These are phyloP conservation scores for Fusarium sp. DNA, from an alignment of 2,329 filamentous ascomycete species.

Conservation along the genomic window DNA sequence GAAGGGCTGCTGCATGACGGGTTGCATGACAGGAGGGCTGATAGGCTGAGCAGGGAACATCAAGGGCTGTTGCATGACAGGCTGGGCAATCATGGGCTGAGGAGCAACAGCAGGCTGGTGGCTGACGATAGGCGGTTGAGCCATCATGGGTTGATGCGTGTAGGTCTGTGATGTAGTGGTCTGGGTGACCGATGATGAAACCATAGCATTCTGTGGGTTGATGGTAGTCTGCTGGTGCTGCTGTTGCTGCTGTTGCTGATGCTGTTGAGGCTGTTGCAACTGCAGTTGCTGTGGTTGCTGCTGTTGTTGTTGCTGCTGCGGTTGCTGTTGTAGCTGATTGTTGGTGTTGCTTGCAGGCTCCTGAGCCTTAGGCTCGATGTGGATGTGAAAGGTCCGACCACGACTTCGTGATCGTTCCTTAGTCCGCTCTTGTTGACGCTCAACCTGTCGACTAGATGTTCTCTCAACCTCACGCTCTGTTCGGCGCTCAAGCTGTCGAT, in stretches of 20 bases:
- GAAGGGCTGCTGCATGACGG: slow-evolving; percentile 27
- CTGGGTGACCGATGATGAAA: slow-evolving; percentile 22
- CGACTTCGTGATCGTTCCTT: slow-evolving; percentile 40
- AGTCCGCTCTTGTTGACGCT: slow-evolving; percentile 30
- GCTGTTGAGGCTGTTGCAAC: slow-evolving; percentile 22
- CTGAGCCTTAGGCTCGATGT: slow-evolving; percentile 38
- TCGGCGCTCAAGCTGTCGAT: slow-evolving; percentile 25
- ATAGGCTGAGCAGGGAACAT: slow-evolving; percentile 28
- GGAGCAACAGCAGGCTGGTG: slow-evolving; percentile 31
- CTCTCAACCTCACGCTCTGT: slow-evolving; percentile 12
- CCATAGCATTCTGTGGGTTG: slow-evolving; percentile 11
- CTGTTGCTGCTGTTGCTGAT: slow-evolving; percentile 20
- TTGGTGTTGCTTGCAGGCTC: slow-evolving; percentile 12
- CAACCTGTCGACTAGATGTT: slow-evolving; percentile 13
- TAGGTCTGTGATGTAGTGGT: slow-evolving; percentile 17
- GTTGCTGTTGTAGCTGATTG: slow-evolving; percentile 12
- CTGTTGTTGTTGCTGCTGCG: slow-evolving; percentile 12
- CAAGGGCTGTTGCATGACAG: slow-evolving; percentile 19
- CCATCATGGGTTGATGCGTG: slow-evolving; percentile 26
- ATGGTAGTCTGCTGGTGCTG: slow-evolving; percentile 18
- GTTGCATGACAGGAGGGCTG: slow-evolving; percentile 16
- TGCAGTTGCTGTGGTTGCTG: no score
- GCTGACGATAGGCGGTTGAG: slow-evolving; percentile 17
- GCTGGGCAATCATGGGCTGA: slow-evolving; percentile 29
- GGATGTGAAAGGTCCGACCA: slow-evolving; percentile 42